Percentiles rank a stretch among this genome's conserved stretches.
phyloP scores from a whole-genome alignment of 768 basidiomycete species.

The Lepiota subincarnata region DNA sequence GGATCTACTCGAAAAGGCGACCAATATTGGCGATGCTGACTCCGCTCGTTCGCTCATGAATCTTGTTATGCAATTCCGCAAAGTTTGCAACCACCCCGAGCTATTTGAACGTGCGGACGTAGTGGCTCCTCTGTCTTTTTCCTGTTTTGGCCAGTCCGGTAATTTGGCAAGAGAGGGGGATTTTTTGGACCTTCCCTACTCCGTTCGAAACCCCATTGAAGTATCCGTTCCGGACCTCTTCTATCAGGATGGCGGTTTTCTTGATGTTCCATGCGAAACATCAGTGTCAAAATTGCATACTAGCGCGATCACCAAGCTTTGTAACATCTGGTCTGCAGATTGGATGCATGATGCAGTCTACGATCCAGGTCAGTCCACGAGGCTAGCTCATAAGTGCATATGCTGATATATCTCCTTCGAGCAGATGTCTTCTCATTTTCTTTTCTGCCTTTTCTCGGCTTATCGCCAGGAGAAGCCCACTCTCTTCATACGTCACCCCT shows the following conservation, averaged over 20 bases:
- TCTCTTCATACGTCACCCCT: conserved; percentile 55
- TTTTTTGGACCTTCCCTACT: conserved; percentile 76
- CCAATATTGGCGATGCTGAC: conserved; percentile 85
- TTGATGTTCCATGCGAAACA: conserved; percentile 59
- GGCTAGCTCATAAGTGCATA: not conserved
- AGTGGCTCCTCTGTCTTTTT: conserved; percentile 87
- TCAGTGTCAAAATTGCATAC: conserved; percentile 45
- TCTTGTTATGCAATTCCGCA: conserved; percentile 99
- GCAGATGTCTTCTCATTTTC: conserved; percentile 59
- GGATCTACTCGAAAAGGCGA: conserved; percentile 90
- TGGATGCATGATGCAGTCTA: conserved; percentile 70
- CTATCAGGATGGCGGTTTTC: conserved; percentile 71
- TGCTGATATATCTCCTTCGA: conserved; percentile 1
- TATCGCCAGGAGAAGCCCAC: conserved; percentile 63
- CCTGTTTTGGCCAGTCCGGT: conserved; percentile 74
- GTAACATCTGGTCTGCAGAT: conserved; percentile 90
- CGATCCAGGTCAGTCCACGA: conserved; percentile 50
- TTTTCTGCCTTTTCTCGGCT: conserved; percentile 68
- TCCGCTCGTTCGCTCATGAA: conserved; percentile 97
- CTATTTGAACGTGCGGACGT: conserved; percentile 98
- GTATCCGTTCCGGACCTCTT: conserved; percentile 70
- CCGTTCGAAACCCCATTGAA: conserved; percentile 84
- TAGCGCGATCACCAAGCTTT: conserved; percentile 56
- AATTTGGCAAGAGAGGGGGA: conserved; percentile 88
- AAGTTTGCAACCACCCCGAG: conserved; percentile 98